A percentile compares a stretch with the other conserved stretches of the same genome.
Conservation (phyloP, 2,329 filamentous ascomycete species). For the Alternaria arbusti region DNA sequence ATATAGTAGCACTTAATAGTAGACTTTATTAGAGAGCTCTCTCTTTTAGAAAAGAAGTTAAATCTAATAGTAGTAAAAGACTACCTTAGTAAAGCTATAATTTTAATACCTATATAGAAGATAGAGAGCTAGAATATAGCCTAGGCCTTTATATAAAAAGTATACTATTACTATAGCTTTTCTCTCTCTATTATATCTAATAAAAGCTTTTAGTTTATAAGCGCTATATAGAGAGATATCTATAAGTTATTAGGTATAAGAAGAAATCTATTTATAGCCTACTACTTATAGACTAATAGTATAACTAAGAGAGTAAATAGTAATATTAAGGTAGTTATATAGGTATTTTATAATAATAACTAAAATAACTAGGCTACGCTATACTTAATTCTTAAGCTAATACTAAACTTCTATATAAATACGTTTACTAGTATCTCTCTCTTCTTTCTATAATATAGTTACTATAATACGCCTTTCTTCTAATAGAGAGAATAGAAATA, state of each 20-base stretch:
- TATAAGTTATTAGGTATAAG: not conserved
- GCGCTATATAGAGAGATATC: not conserved
- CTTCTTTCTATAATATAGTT: not conserved
- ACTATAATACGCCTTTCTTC: not conserved
- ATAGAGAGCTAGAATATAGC: not conserved
- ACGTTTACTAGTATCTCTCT: not conserved
- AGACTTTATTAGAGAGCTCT: not conserved
- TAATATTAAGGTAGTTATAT: not conserved
- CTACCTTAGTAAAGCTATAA: not conserved
- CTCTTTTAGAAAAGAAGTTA: not conserved
- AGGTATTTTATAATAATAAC: not conserved
- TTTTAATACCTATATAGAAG: not conserved
- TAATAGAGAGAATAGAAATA: too few relatives aligned
- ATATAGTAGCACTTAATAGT: not conserved
- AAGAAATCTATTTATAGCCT: not conserved
- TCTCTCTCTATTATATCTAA: not conserved
- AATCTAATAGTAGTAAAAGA: not conserved
- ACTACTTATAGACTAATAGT: not conserved
- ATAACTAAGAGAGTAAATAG: not conserved
- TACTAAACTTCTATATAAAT: not conserved
- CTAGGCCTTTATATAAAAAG: not conserved
- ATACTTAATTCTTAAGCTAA: not conserved
- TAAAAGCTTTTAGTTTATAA: not conserved
- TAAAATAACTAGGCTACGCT: not conserved
- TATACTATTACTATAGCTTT: not conserved